Evolutionary conservation across 169 alveolate genomes (phyloP).

Genomic region (Pseudocohnilembus persalinus): DNA sequence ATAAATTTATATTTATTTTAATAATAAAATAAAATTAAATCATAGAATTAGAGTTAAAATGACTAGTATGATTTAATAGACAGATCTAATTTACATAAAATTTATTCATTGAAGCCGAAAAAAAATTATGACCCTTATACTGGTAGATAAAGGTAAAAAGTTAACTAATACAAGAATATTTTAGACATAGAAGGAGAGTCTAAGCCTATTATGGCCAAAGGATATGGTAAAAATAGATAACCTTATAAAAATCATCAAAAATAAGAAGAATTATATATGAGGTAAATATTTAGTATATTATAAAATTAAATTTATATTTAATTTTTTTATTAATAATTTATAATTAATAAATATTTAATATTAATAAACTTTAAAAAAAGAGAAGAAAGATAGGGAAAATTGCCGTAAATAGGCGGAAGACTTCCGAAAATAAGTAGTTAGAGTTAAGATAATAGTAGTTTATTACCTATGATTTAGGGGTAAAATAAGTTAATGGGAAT

Average conservation of each 20-base stretch:
- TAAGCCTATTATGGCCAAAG: conserved; percentile 30
- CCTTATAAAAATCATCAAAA: conserved; percentile 10
- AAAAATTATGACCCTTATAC: not conserved
- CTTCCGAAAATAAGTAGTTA: conserved; percentile 6
- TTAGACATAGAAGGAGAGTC: conserved; percentile 47
- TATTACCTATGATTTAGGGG: not conserved
- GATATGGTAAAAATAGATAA: conserved; percentile 14
- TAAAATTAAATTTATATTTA: no score
- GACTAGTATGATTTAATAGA: not conserved
- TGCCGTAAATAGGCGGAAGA: conserved; percentile 15
- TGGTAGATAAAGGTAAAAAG: conserved; percentile 8
- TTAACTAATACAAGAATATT: conserved; percentile 1
- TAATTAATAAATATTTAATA: not conserved
- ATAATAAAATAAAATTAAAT: not conserved
- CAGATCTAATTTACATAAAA: not conserved
- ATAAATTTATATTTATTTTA: no score
- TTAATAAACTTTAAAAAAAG: not conserved
- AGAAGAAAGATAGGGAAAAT: conserved; percentile 14
- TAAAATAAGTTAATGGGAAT: not conserved
- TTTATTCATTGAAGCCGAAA: conserved; percentile 3
- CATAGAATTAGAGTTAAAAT: conserved; percentile 7
- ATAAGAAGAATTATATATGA: conserved; percentile 1
- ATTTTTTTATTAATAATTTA: no score
- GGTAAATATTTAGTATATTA: no score
- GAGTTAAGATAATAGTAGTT: not conserved